Evolutionary conservation across 345 rosid species (phyloP), one percentile per base, ranked within the genome.

Genomic region (Trapa incisa): DNA sequence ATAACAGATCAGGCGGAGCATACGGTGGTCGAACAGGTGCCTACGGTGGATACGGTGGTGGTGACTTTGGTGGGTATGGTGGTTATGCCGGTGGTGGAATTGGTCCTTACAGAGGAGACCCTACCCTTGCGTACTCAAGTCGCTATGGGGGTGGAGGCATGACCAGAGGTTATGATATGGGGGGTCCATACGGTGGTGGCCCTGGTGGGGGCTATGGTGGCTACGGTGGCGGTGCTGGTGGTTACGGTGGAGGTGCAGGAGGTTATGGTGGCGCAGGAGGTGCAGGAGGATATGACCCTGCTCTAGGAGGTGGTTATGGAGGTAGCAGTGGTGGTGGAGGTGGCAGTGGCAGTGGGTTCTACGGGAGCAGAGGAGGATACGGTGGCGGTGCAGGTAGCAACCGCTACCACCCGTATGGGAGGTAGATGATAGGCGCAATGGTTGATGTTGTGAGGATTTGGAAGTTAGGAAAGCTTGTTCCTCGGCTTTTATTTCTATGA

Each of bases 371-470:
- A 68, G 79, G 73, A 70, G 86, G 85, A 64, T 77, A 78, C 43
- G 85, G 82, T 78, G 85, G 82, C 77, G 85, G 80, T 73, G 74
- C 74, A 65, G 75, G 69, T 71, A 76, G 79, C 14, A 74, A 75
- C 72, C 77, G 92, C 35, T 87, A 78, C 72, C 92, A 87, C 83
- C 92, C 92, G 65, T 87, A 85, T 65, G 78, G 84, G 62, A 80
- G 85, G 70, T 84, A 75, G 7, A 78, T 37, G 22, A 52, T 2
- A 52, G n/a, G 5, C 17, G 32, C 17, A 7, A 5, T 17, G 57
- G 29, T 16, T 52, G 6, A 52, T 52, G 22, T 52, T 17, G 57
- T 3, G 57, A 52, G 60, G 60, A 54, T 54, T 54, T 22, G 33
- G 12, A 22, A 54, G 8, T 54, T 54, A 54, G 60, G 60, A 54